Percentiles rank a stretch among this genome's conserved stretches.
phyloP scores from a whole-genome alignment of 2,329 filamentous ascomycete genomes.

The Nigrograna mackinnonii region DNA sequence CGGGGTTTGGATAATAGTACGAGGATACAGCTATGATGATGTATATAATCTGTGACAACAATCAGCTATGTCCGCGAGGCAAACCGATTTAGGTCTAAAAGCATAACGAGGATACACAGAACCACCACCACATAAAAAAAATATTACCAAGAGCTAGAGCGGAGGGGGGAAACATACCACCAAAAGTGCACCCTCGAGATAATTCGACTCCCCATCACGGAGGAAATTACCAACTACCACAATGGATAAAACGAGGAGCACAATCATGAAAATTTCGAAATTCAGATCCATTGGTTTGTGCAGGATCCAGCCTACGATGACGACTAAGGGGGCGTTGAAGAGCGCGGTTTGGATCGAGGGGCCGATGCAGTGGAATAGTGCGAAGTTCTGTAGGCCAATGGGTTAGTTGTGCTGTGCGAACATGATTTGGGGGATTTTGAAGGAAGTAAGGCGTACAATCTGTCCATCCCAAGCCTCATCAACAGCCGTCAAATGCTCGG shows the following conservation, averaged over 20 bases:
- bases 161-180: slow-evolving; percentile 47
- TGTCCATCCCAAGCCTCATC: slow-evolving; percentile 84
- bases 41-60: slow-evolving; percentile 56
- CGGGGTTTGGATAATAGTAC: slow-evolving; percentile 64
- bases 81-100: neutral
- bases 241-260: slow-evolving; percentile 80
- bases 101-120: neutral
- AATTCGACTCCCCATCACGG: slow-evolving; percentile 86
- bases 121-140: neutral
- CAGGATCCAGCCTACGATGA: slow-evolving; percentile 81
- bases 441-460: slow-evolving; percentile 53
- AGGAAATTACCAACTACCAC: slow-evolving; percentile 87
- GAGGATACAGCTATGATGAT: slow-evolving; percentile 64
- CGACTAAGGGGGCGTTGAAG: slow-evolving; percentile 81
- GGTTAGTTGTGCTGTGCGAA: slow-evolving; percentile 10
- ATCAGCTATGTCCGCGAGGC: slow-evolving; percentile 2
- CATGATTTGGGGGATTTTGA: neutral
- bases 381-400: slow-evolving; percentile 67
- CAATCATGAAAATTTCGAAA: slow-evolving; percentile 86
- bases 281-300: slow-evolving; percentile 74
- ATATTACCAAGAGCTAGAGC: neutral
- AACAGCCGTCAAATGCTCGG: slow-evolving; percentile 81
- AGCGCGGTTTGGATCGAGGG: slow-evolving; percentile 88
- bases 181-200: slow-evolving; percentile 82
- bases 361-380: slow-evolving; percentile 81